These are phyloP conservation scores for Anaeramoeba flamelloides DNA, from an alignment of 78 protist species.

Conservation along the genomic window DNA sequence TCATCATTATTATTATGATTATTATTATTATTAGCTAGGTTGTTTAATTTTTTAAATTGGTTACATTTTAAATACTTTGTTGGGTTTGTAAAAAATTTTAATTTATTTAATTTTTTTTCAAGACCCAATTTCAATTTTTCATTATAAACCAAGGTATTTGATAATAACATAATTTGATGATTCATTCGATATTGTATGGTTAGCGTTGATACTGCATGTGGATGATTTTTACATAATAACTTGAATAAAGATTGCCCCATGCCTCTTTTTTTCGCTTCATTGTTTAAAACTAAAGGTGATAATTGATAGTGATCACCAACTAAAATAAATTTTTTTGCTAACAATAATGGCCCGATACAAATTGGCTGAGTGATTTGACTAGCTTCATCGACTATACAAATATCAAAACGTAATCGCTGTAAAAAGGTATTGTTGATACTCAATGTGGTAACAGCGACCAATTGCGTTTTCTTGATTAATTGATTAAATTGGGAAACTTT, in stretches of 20 bases:
- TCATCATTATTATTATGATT: too few species aligned
- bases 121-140: not conserved
- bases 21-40: too few species aligned
- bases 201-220: constrained; percentile 5
- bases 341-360: not conserved
- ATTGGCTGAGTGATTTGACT: not conserved
- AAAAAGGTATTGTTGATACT: not conserved
- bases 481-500: not conserved
- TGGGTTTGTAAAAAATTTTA: too few species aligned
- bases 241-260: not conserved
- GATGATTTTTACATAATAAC: not conserved
- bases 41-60: too few species aligned
- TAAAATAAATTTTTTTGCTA: not conserved
- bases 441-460: not conserved
- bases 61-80: too few species aligned
- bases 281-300: not conserved
- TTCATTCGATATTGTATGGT: constrained; percentile 23
- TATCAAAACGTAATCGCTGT: not conserved
- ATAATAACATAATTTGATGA: constrained; percentile 14
- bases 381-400: not conserved
- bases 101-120: not conserved
- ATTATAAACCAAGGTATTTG: constrained; percentile 7
- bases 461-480: not conserved
- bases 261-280: not conserved
- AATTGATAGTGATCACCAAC: not conserved